These are phyloP conservation scores for Boletus rufocinnamomeus DNA, from an alignment of 768 basidiomycete species.

Conservation along the genomic window DNA sequence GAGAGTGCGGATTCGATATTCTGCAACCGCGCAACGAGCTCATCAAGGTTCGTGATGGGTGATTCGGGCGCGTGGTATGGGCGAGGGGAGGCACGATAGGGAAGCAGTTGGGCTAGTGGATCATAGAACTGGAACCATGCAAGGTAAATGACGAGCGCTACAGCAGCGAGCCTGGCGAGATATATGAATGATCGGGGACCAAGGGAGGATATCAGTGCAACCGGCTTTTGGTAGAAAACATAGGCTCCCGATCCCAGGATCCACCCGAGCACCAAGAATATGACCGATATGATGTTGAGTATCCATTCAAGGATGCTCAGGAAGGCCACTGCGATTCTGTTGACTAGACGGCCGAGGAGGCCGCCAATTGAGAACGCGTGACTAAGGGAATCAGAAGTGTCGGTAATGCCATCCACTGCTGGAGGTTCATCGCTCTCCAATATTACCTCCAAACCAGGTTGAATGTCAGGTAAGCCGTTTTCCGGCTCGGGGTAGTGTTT, in stretches of 20 bases:
- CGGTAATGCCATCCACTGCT: constrained; percentile 28
- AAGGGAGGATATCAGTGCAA: constrained; percentile 39
- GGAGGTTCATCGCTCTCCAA: constrained; percentile 62
- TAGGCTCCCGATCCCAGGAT: constrained; percentile 53
- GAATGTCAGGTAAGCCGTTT: constrained; percentile 40
- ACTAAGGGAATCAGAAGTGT: constrained; percentile 23
- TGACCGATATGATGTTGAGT: constrained; percentile 32
- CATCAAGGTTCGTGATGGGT: constrained; percentile 66
- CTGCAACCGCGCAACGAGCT: constrained; percentile 62
- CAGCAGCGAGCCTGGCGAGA: constrained; percentile 43
- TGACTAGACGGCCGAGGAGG: constrained; percentile 45
- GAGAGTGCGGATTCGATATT: constrained; percentile 65
- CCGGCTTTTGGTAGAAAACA: constrained; percentile 50
- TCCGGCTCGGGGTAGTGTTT: constrained; percentile 14
- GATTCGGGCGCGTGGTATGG: constrained; percentile 56
- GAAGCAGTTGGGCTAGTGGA: constrained; percentile 35
- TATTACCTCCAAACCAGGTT: constrained; percentile 61
- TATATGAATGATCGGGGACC: constrained; percentile 34
- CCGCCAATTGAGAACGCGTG: constrained; percentile 48
- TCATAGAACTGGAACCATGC: constrained; percentile 49
- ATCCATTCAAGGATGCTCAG: constrained; percentile 27
- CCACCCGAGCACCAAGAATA: constrained; percentile 48
- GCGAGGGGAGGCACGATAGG: constrained; percentile 33
- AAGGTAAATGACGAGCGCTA: constrained; percentile 46
- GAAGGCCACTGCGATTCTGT: constrained; percentile 36